Evolutionary conservation across 257 asterid species (phyloP).

Genomic region (Mentha longifolia): DNA sequence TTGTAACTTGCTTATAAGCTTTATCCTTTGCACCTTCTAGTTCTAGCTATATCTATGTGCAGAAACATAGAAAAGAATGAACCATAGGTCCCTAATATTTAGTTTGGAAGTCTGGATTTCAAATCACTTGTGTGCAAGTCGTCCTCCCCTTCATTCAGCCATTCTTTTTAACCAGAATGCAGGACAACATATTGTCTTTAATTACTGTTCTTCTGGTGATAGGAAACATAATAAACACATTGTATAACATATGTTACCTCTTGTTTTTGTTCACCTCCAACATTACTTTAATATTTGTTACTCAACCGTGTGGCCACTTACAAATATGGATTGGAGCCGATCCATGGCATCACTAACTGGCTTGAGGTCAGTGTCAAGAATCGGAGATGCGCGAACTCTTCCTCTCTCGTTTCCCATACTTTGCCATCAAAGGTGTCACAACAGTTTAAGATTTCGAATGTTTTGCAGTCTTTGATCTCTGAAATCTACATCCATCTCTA

Average conservation of each 20-base stretch:
- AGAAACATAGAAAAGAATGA: background rate
- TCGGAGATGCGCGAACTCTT: no score
- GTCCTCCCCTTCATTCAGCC: background rate
- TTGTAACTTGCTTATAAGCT: background rate
- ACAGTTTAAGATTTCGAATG: no score
- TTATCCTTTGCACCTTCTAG: background rate
- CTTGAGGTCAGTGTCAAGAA: no score
- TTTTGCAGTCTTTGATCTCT: no score
- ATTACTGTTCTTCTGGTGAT: no score
- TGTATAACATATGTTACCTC: no score
- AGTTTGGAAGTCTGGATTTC: background rate
- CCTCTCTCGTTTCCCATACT: no score
- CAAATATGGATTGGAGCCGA: background rate
- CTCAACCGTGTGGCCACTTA: background rate
- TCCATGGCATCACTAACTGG: background rate
- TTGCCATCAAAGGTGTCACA: no score
- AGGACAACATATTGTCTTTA: no score
- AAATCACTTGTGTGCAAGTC: background rate
- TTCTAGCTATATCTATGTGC: background rate
- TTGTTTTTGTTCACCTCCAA: no score
- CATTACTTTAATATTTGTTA: background rate
- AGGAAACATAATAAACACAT: no score
- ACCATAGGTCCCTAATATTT: background rate
- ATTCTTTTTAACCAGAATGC: background rate
- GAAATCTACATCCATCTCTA: no score